Evolutionary conservation across 441 rosid species (phyloP).

Genomic region (Mallotus japonicus): DNA sequence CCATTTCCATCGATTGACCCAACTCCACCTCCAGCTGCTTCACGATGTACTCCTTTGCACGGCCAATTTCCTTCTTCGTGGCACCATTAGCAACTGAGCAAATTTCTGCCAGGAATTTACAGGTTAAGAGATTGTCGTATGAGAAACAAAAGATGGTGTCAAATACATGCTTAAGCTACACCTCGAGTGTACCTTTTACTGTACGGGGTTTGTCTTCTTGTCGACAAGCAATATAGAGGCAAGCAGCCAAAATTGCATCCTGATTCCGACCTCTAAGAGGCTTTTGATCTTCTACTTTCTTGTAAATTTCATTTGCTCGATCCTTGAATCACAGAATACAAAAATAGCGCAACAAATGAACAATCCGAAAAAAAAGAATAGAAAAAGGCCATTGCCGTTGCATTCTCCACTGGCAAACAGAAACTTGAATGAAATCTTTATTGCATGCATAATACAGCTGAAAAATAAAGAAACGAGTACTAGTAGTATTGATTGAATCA

Average conservation of each 20-base stretch:
- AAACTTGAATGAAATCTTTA: no score
- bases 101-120: conserved; percentile 21
- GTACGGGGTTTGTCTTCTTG: conserved; percentile 40
- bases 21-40: conserved; percentile 25
- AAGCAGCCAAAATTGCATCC: conserved; percentile 30
- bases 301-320: conserved; percentile 32
- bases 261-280: conserved; percentile 29
- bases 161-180: not conserved
- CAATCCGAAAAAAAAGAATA: not conserved
- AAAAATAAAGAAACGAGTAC: no score
- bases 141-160: not conserved
- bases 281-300: conserved; percentile 26
- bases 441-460: no score
- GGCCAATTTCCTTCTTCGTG: conserved; percentile 35
- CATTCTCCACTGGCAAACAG: no score
- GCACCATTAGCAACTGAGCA: conserved; percentile 27
- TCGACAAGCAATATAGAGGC: conserved; percentile 33
- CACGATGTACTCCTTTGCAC: conserved; percentile 29
- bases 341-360: not conserved
- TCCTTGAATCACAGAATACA: conserved; percentile 7
- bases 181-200: conserved; percentile 20
- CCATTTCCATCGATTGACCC: conserved; percentile 25
- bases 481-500: no score
- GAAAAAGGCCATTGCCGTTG: no score
- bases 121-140: not conserved